Conservation (phyloP, 768 basidiomycete species). For the Brasilioporus rufonigricans region DNA sequence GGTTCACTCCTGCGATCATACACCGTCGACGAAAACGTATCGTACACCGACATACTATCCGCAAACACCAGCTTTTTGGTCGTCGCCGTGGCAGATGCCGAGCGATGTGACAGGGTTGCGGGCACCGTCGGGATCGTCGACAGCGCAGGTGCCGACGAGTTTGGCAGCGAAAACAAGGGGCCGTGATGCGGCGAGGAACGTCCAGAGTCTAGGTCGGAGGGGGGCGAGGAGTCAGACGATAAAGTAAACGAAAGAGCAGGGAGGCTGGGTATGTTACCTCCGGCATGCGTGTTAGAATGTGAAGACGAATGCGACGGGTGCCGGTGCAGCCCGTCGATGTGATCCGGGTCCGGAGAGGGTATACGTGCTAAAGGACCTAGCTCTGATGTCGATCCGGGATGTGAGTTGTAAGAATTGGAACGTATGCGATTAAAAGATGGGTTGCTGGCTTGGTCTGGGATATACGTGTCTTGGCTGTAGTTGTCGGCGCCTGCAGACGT, state of each 20-base stretch:
- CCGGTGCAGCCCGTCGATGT: slow-evolving; percentile 82
- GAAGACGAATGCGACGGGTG: slow-evolving; percentile 57
- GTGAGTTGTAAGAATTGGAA: slow-evolving; percentile 79
- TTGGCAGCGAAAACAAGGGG: slow-evolving; percentile 76
- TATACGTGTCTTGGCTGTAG: slow-evolving; percentile 63
- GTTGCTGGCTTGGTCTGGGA: slow-evolving; percentile 39
- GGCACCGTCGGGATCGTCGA: slow-evolving; percentile 49
- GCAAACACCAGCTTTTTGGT: slow-evolving; percentile 86
- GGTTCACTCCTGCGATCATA: slow-evolving; percentile 96
- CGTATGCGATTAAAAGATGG: slow-evolving; percentile 53
- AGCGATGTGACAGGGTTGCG: slow-evolving; percentile 64
- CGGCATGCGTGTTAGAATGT: slow-evolving; percentile 26
- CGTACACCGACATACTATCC: slow-evolving; percentile 89
- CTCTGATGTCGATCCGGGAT: slow-evolving; percentile 45
- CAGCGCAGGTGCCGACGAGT: slow-evolving; percentile 85
- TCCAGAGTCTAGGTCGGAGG: slow-evolving; percentile 37
- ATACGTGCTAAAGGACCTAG: slow-evolving; percentile 78
- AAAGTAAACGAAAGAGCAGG: slow-evolving; percentile 60
- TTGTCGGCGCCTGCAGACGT: slow-evolving; percentile 53
- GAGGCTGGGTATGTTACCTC: slow-evolving; percentile 38
- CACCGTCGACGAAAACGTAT: slow-evolving; percentile 88
- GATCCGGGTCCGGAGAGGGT: slow-evolving; percentile 80
- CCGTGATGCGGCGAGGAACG: slow-evolving; percentile 36
- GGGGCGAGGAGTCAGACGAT: slow-evolving; percentile 32
- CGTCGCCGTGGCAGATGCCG: slow-evolving; percentile 69